These are phyloP conservation scores for Irineochytrium annulatum DNA, from an alignment of 192 early-diverging fungal species.

Conservation along the genomic window DNA sequence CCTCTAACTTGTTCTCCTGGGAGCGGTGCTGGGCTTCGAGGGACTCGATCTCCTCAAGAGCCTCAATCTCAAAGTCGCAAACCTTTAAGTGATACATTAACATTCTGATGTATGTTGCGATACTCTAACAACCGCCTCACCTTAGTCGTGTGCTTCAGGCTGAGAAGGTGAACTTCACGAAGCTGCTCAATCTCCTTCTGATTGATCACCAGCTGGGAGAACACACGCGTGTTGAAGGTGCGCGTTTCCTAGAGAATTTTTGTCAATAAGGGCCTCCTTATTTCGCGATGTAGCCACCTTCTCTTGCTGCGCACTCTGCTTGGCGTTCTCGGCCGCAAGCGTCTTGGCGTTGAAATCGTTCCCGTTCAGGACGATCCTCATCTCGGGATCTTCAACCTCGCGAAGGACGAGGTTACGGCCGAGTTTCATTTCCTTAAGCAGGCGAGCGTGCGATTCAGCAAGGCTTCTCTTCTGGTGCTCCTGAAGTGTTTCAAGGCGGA, in stretches of 20 bases:
- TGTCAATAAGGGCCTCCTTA: neutral
- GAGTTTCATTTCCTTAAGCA: constrained; percentile 20
- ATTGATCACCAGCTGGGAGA: constrained; percentile 17
- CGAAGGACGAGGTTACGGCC: constrained; percentile 19
- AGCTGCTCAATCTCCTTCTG: constrained; percentile 29
- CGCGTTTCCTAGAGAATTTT: constrained; percentile 15
- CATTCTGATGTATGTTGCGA: neutral
- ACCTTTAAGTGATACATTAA: constrained; percentile 3
- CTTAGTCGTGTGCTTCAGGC: constrained; percentile 17
- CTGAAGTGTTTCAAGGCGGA: constrained; percentile 18
- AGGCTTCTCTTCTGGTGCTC: constrained; percentile 18
- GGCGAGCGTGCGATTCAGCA: constrained; percentile 13
- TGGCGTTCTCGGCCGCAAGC: constrained; percentile 12
- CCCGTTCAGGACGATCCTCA: constrained; percentile 20
- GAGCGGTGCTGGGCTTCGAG: constrained; percentile 21
- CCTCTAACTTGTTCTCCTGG: constrained; percentile 25
- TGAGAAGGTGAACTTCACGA: constrained; percentile 23
- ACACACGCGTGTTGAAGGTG: constrained; percentile 18
- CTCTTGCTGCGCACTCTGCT: neutral
- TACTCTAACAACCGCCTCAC: neutral
- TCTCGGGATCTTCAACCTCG: constrained; percentile 25
- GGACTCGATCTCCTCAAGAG: constrained; percentile 24
- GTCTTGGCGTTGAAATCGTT: constrained; percentile 26
- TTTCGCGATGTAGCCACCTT: constrained; percentile 5
- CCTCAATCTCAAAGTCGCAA: constrained; percentile 23